Conservation (phyloP, 495 filamentous ascomycete species). For the Penicillium desertorum region DNA sequence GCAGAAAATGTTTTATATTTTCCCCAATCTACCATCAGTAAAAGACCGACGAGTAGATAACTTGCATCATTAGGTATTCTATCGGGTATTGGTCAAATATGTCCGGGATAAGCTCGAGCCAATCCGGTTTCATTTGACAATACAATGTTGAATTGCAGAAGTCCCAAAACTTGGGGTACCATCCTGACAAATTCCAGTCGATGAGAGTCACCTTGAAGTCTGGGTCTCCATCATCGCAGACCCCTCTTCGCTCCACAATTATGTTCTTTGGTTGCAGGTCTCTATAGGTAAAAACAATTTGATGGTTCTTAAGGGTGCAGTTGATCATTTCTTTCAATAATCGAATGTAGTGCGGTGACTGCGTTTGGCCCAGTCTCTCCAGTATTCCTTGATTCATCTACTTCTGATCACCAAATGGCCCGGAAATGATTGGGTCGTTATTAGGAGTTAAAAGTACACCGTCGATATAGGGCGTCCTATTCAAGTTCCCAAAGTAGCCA, state of each 20-base stretch:
- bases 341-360: slow-evolving; percentile 12
- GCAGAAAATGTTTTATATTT: no score
- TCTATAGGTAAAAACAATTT: slow-evolving; percentile 31
- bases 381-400: slow-evolving; percentile 14
- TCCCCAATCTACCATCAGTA: no score
- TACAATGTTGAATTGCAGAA: slow-evolving; percentile 35
- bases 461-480: neutral
- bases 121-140: slow-evolving; percentile 23
- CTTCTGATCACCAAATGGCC: slow-evolving; percentile 1
- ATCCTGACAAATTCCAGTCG: slow-evolving; percentile 51
- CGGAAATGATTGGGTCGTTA: slow-evolving; percentile 7
- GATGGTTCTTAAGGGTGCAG: slow-evolving; percentile 21
- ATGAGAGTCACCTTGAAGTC: slow-evolving; percentile 39
- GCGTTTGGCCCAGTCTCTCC: neutral
- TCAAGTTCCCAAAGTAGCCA: neutral
- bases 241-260: slow-evolving; percentile 23
- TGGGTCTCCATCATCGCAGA: neutral
- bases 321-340: slow-evolving; percentile 20
- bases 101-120: slow-evolving; percentile 26
- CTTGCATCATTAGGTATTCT: no score
- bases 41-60: no score
- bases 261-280: slow-evolving; percentile 39
- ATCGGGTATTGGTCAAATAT: slow-evolving; percentile 23
- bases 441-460: neutral
- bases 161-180: slow-evolving; percentile 53